A percentile compares a stretch with the other conserved stretches of the same genome.
Conservation (phyloP, 2,329 filamentous ascomycete species). For the Penicillium sclerotiorum region DNA sequence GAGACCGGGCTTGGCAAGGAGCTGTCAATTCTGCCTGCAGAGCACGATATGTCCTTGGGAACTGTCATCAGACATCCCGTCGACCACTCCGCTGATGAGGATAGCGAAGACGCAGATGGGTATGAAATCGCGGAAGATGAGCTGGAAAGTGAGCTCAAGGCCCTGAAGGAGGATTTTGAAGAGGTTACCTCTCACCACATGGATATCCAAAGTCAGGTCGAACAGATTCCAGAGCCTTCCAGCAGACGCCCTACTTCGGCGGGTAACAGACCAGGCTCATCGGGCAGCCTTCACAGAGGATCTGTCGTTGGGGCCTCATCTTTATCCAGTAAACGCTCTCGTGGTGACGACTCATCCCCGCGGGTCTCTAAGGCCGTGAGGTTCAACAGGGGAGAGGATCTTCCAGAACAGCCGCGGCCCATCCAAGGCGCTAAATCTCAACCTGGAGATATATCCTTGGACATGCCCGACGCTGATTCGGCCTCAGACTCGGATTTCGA, state of each 20-base stretch:
- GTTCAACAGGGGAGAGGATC: constrained; percentile 29
- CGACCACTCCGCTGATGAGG: constrained; percentile 31
- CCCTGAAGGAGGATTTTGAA: constrained; percentile 47
- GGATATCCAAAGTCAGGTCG: constrained; percentile 19
- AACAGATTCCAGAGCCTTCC: constrained; percentile 6
- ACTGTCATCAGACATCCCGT: constrained; percentile 40
- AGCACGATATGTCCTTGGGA: constrained; percentile 35
- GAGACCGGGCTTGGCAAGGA: constrained; percentile 32
- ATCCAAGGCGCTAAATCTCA: constrained; percentile 17
- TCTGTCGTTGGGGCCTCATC: constrained; percentile 23
- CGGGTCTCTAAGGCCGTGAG: constrained; percentile 38
- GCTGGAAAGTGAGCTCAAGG: constrained; percentile 49
- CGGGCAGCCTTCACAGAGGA: constrained; percentile 13
- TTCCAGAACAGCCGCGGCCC: constrained; percentile 9
- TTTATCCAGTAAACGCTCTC: constrained; percentile 23
- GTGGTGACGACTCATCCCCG: constrained; percentile 25
- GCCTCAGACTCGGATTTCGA: constrained; percentile 22
- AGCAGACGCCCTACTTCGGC: constrained; percentile 21
- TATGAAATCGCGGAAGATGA: constrained; percentile 41
- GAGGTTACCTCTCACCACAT: constrained; percentile 22
- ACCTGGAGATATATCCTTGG: constrained; percentile 36
- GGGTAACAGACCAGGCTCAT: constrained; percentile 22
- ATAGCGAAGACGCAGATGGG: constrained; percentile 32
- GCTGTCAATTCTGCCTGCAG: constrained; percentile 25
- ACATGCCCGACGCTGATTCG: no score